Evolutionary conservation across 371 early-diverging fungal genomes (phyloP), one percentile per base, ranked within the genome.

Genomic region (Actinomucor elegans): DNA sequence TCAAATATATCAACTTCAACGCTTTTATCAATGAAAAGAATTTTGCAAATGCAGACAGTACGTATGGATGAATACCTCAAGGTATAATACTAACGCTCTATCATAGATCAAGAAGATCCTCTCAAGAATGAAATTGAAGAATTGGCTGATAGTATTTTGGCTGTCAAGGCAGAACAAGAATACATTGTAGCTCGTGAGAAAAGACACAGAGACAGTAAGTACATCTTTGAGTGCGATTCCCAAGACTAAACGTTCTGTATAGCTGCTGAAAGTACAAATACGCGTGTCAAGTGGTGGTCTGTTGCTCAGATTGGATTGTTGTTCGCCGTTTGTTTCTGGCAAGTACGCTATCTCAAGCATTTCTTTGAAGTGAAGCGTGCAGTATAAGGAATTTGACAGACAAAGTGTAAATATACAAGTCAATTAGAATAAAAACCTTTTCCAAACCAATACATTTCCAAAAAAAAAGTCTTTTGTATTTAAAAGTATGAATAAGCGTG

Each of bases 211-310:
- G 71, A 83, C 53, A 89, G 91, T 89, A 83, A 70, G 85, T 64
- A 10, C 21, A n/a, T 14, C 12, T 21, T 6, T 17, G 11, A 21
- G 31, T 4, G 3, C 5, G 15, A 20, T 31, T 12, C 18, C 36
- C 15, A 34, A 9, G 5, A 10, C 12, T 20, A 29, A 12, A 15
- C 11, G n/a, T 24, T 34, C 27, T 44, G 12, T n/a, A 6, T 68
- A 89, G 90, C 90, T 61, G 87, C 85, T 56, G 86, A 89, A 66
- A 82, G 81, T 65, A 88, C 88, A n/a, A 87, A 90, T 61, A 58
- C 77, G 29, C 84, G 90, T 57, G 89, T 89, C 29, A 80, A 85
- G 49, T 87, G 87, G 85, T 90, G 90, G 90, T 87, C 90, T n/a
- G 56, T 87, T 18, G 71, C 81, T 42, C 87, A 91, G 66, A 62